These are phyloP conservation scores for Pseudogymnoascus sp. DNA, from an alignment of 2,329 filamentous ascomycete genomes.

Conservation along the genomic window DNA sequence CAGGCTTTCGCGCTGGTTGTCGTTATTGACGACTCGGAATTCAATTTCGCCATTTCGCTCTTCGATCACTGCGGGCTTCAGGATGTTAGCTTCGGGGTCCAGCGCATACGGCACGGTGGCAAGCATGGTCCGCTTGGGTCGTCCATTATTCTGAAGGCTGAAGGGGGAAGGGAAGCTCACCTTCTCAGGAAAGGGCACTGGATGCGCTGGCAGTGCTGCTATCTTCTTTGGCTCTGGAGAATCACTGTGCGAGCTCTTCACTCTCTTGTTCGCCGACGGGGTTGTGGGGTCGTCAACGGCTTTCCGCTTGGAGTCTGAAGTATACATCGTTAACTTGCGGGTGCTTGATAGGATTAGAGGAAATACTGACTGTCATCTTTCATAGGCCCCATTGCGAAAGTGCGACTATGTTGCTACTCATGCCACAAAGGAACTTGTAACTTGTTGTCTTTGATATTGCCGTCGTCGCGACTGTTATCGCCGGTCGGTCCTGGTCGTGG, in stretches of 20 bases:
- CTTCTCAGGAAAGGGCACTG: slow-evolving; percentile 85
- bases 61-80: slow-evolving; percentile 76
- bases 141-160: neutral
- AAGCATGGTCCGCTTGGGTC: neutral
- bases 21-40: slow-evolving; percentile 97
- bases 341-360: neutral
- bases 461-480: slow-evolving; percentile 7
- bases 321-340: neutral
- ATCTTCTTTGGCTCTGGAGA: slow-evolving; percentile 42
- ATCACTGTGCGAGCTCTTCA: slow-evolving; percentile 42
- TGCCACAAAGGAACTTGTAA: neutral
- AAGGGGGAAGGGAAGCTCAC: slow-evolving; percentile 33
- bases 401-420: neutral
- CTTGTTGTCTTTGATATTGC: neutral
- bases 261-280: slow-evolving; percentile 53
- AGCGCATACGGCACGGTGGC: neutral
- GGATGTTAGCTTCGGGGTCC: slow-evolving; percentile 22
- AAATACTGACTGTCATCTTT: slow-evolving; percentile 2
- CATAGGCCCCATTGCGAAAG: neutral
- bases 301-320: slow-evolving; percentile 58
- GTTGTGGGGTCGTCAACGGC: slow-evolving; percentile 57
- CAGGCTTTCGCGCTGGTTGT: slow-evolving; percentile 75
- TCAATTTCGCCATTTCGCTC: slow-evolving; percentile 92
- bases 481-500: neutral
- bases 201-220: slow-evolving; percentile 41